phyloP scores from a whole-genome alignment of 805 yeast genomes.

The Jamesozyma rosinii region DNA sequence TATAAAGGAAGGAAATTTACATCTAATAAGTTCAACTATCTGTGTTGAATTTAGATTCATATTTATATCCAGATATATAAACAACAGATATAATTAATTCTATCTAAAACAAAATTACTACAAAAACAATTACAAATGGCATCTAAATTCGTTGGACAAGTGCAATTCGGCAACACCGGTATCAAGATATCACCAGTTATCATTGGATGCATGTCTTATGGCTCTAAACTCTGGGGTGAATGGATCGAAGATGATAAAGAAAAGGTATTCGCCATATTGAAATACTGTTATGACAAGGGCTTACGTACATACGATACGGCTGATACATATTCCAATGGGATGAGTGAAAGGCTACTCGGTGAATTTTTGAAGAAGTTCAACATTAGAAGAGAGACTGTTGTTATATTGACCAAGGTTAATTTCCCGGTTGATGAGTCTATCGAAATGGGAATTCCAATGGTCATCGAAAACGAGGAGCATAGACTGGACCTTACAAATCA shows the following conservation, averaged over 20 bases:
- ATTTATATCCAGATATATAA: too few species aligned
- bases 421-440: slow-evolving; percentile 24
- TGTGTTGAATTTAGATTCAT: too few species aligned
- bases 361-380: slow-evolving; percentile 43
- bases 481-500: slow-evolving; percentile 18
- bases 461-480: neutral
- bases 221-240: slow-evolving; percentile 36
- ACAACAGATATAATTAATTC: too few species aligned
- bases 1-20: too few species aligned
- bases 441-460: neutral
- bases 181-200: slow-evolving; percentile 41
- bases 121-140: neutral
- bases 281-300: slow-evolving; percentile 39
- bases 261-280: slow-evolving; percentile 35
- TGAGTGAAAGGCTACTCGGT: slow-evolving; percentile 42
- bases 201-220: slow-evolving; percentile 49
- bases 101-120: neutral
- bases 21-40: too few species aligned
- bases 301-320: slow-evolving; percentile 44
- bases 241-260: slow-evolving; percentile 44
- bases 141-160: slow-evolving; percentile 8
- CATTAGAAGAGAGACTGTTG: slow-evolving; percentile 45
- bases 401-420: slow-evolving; percentile 43
- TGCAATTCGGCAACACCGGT: slow-evolving; percentile 39
- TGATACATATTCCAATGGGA: slow-evolving; percentile 39